These are phyloP conservation scores for Cystobasidium ongulense DNA, from an alignment of 768 basidiomycete species.

Conservation along the genomic window DNA sequence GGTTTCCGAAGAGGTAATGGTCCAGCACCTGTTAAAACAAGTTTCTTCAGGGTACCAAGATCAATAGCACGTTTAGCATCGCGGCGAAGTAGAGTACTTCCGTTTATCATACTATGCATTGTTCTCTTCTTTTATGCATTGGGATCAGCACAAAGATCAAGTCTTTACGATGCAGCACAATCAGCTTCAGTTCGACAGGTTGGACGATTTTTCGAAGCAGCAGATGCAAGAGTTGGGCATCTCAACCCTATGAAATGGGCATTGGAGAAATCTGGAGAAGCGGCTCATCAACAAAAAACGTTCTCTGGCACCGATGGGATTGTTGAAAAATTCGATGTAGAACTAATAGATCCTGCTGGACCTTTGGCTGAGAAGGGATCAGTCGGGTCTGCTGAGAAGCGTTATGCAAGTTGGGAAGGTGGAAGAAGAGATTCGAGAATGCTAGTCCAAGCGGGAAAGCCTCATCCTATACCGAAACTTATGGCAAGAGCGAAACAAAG, in stretches of 20 bases:
- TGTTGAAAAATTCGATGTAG: background rate
- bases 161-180: constrained; percentile 5
- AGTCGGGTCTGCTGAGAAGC: constrained; percentile 12
- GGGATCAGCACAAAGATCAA: background rate
- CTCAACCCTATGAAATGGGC: constrained; percentile 20
- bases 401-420: constrained; percentile 31
- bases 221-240: constrained; percentile 9
- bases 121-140: background rate
- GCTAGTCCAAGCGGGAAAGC: constrained; percentile 37
- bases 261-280: background rate
- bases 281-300: background rate
- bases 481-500: constrained; percentile 46
- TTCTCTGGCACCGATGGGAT: background rate
- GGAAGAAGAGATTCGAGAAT: constrained; percentile 32
- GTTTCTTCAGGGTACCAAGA: constrained; percentile 2
- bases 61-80: background rate
- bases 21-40: background rate
- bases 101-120: background rate
- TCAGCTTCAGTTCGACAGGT: background rate
- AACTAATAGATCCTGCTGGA: background rate
- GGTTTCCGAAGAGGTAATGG: background rate
- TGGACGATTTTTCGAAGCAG: background rate
- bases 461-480: constrained; percentile 52
- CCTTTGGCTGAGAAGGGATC: background rate
- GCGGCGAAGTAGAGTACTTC: background rate